Percentiles rank a stretch among this genome's conserved stretches.
phyloP scores from a whole-genome alignment of 164 flowering plant species.

The Macadamia integrifolia region DNA sequence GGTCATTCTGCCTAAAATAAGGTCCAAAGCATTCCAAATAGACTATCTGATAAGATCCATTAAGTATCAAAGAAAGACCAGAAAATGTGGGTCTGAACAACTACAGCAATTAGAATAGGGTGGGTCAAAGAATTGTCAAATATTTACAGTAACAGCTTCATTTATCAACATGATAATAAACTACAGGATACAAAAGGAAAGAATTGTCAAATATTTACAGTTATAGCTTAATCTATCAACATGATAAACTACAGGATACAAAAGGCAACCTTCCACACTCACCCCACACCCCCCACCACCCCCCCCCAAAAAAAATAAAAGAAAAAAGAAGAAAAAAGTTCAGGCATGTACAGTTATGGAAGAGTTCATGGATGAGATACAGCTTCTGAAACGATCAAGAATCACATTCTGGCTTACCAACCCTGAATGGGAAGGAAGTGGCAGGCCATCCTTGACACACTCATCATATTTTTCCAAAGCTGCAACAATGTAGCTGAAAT shows the following conservation, averaged over 20 bases:
- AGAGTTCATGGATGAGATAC: conserved; percentile 50
- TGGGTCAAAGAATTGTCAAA: conserved; percentile 9
- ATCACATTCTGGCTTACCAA: conserved; percentile 39
- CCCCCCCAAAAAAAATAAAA: no score
- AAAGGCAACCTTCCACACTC: conserved; percentile 14
- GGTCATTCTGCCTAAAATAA: no score
- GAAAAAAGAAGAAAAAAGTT: conserved; percentile 5
- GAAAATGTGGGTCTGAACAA: no score
- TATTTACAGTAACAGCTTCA: conserved; percentile 21
- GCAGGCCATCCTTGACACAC: conserved; percentile 76
- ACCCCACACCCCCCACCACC: not conserved
- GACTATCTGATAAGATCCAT: no score
- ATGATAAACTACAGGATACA: conserved; percentile 9
- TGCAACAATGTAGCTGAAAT: conserved; percentile 68
- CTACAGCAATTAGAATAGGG: conserved; percentile 2
- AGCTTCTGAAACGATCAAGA: conserved; percentile 56
- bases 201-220: not conserved
- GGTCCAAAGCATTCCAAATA: no score
- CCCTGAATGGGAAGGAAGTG: conserved; percentile 52
- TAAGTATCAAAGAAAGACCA: no score
- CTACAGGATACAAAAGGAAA: not conserved
- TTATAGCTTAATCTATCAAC: conserved; percentile 8
- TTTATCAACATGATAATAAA: conserved; percentile 2
- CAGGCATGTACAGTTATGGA: conserved; percentile 71
- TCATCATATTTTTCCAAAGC: conserved; percentile 73